These are phyloP conservation scores for Debaryomyces udenii DNA, from an alignment of 1,139 yeast genomes.

Conservation along the genomic window DNA sequence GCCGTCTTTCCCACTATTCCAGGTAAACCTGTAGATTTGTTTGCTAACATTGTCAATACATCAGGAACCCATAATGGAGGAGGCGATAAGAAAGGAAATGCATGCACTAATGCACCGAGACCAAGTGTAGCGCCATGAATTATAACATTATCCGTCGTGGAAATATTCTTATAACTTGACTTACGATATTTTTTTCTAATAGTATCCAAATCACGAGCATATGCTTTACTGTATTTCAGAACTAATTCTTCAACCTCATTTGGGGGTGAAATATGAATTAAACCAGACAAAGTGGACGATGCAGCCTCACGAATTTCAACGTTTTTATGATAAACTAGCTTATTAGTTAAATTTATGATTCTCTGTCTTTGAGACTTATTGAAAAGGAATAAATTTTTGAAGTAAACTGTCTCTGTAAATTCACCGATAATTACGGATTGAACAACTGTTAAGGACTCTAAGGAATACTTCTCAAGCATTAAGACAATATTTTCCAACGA, in stretches of 20 bases:
- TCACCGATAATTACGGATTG: slow-evolving; percentile 71
- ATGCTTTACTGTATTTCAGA: slow-evolving; percentile 24
- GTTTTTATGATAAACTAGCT: slow-evolving; percentile 62
- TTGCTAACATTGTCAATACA: slow-evolving; percentile 69
- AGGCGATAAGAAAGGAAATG: slow-evolving; percentile 90
- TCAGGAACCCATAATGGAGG: slow-evolving; percentile 91
- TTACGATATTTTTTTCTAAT: slow-evolving; percentile 35
- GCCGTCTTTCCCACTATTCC: slow-evolving; percentile 88
- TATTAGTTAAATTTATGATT: slow-evolving; percentile 57
- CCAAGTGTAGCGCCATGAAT: slow-evolving; percentile 92
- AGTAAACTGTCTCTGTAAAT: slow-evolving; percentile 74
- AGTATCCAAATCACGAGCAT: slow-evolving; percentile 33
- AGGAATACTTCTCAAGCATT: slow-evolving; percentile 51
- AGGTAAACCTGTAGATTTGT: slow-evolving; percentile 65
- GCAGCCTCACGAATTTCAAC: slow-evolving; percentile 80
- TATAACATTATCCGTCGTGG: slow-evolving; percentile 46
- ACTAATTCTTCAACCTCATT: slow-evolving; percentile 50
- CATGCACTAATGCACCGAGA: slow-evolving; percentile 83
- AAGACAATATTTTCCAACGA: slow-evolving; percentile 50
- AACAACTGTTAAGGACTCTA: slow-evolving; percentile 56
- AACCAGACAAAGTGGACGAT: slow-evolving; percentile 75
- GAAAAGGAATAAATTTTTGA: slow-evolving; percentile 67
- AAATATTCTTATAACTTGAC: slow-evolving; percentile 28
- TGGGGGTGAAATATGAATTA: slow-evolving; percentile 76
- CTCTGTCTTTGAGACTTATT: slow-evolving; percentile 48